These are phyloP conservation scores for Laguncularia racemosa DNA, from an alignment of 345 rosid species.

Conservation along the genomic window DNA sequence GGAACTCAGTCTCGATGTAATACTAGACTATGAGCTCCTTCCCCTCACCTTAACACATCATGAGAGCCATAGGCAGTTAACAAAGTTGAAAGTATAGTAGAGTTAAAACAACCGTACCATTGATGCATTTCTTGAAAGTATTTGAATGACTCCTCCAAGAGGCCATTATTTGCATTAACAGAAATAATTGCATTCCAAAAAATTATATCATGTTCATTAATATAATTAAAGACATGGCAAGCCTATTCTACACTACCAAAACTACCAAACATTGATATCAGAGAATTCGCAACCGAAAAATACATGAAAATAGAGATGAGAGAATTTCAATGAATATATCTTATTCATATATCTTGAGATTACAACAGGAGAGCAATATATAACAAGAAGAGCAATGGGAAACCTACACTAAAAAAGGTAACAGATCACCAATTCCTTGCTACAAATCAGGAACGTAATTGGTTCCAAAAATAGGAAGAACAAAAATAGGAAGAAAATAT, in stretches of 20 bases:
- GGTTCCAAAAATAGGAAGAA: too few species aligned
- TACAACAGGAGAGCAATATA: too few species aligned
- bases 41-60: constrained; percentile 59
- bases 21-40: constrained; percentile 60
- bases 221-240: constrained; percentile 35
- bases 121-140: constrained; percentile 49
- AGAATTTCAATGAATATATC: too few species aligned
- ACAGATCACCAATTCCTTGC: too few species aligned
- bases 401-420: too few species aligned
- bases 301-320: too few species aligned
- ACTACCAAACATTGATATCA: constrained; percentile 67
- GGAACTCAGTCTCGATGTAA: constrained; percentile 46
- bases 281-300: constrained; percentile 65
- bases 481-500: too few species aligned
- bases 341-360: too few species aligned
- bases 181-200: constrained; percentile 77
- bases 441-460: too few species aligned
- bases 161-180: constrained; percentile 48
- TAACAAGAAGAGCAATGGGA: too few species aligned
- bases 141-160: constrained; percentile 31
- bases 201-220: constrained; percentile 57
- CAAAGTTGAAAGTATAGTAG: constrained; percentile 62
- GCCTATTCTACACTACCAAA: constrained; percentile 42
- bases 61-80: constrained; percentile 49
- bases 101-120: constrained; percentile 39